Evolutionary conservation across 192 early-diverging fungal species (phyloP), one percentile per base, ranked within the genome.

Genomic region (Mortierella alpina): DNA sequence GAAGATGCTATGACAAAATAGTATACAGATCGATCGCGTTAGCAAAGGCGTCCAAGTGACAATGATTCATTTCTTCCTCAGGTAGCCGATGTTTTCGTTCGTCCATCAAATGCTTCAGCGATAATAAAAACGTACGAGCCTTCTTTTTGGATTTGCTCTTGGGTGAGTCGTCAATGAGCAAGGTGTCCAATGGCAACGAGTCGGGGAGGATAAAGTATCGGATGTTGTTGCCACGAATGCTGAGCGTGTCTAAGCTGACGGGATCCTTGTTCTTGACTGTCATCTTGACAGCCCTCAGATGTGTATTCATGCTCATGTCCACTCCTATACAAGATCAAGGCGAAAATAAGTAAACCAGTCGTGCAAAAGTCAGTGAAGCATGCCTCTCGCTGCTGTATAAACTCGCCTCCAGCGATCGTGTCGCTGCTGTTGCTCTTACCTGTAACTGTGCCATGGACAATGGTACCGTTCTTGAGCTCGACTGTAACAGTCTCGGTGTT

Each of bases 241-340:
- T 95, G 53, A 99, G 87, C n/a, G 94, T 90, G 73, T 99, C 98
- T 31, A 99, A 86, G 58, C 87, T 91, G 48, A 91, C 88, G 10
- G 98, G 95, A 65, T 99, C 96, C 84, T 93, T 93, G 84, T 91
- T 93, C 76, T 94, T 94, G 11, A 99, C 93, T 0, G 97, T 99
- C 97, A 99, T 96, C 84, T 99, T 99, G 63, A 99, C 97, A 48
- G 94, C 91, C 77, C 97, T 98, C 83, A 99, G 87, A 84, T 99
- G 98, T 70, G 96, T 98, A 86, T 99, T 99, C 98, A 99, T 99
- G 85, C 92, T 94, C 96, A 99, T 97, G 75, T 99, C 98, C 22
- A 99, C 96, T 55, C 94, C 94, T 90, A 78, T 11, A 70, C 4
- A 78, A 59, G 18, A 42, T 17, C 22, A 62, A 42, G 45, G 39